Percentiles rank a stretch among this genome's conserved stretches.
Conservation (phyloP, 2,329 filamentous ascomycete species). For the Bimuria novae-zelandiae region DNA sequence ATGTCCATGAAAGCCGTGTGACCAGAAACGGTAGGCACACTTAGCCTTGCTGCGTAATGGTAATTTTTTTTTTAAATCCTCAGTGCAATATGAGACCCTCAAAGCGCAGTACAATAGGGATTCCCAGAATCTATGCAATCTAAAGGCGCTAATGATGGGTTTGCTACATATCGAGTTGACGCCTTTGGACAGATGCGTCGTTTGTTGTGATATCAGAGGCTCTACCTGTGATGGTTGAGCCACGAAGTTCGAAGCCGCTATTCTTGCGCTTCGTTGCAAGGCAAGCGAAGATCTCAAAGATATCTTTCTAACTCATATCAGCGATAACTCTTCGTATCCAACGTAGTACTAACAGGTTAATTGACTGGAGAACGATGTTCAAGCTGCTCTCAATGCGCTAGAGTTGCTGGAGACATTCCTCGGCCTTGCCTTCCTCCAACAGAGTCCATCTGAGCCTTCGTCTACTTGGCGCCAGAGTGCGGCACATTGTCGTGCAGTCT, state of each 20-base stretch:
- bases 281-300: neutral
- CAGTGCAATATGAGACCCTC: neutral
- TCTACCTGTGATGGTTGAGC: neutral
- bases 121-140: neutral
- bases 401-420: no score
- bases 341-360: neutral
- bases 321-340: neutral
- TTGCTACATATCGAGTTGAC: neutral
- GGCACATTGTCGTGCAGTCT: no score
- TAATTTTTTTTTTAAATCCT: neutral
- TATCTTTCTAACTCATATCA: neutral
- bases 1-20: neutral
- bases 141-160: neutral
- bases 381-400: neutral
- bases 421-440: no score
- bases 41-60: neutral
- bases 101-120: neutral
- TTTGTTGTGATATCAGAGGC: neutral
- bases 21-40: neutral
- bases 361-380: neutral
- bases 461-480: no score
- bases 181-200: neutral
- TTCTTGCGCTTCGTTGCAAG: no score
- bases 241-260: no score
- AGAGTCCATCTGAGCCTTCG: no score